These are phyloP conservation scores for Dictyostelium capitatum DNA, from an alignment of 78 protist species.

Conservation along the genomic window DNA sequence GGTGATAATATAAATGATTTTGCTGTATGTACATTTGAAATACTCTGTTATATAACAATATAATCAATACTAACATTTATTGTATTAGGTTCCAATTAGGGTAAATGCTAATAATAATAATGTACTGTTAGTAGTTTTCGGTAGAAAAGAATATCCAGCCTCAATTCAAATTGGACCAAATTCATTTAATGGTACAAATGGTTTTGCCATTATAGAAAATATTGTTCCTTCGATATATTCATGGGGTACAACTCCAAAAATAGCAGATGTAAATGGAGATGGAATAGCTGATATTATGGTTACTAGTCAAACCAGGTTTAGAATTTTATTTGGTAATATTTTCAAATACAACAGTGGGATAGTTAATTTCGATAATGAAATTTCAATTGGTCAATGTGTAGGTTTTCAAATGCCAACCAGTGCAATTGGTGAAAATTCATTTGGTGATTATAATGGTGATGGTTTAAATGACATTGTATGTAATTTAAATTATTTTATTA, in stretches of 20 bases:
- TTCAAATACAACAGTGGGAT: background rate
- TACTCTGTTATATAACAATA: too few species aligned
- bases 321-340: background rate
- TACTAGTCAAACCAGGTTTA: too few species aligned
- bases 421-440: too few species aligned
- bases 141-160: background rate
- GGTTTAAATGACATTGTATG: background rate
- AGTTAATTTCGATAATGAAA: too few species aligned
- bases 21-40: background rate
- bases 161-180: too few species aligned
- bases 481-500: background rate
- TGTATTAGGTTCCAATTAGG: too few species aligned
- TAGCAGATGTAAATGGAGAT: conserved; percentile 16
- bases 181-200: background rate
- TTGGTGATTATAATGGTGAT: conserved; percentile 9
- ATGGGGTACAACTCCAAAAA: too few species aligned
- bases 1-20: background rate
- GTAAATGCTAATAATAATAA: too few species aligned
- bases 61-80: too few species aligned
- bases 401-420: too few species aligned
- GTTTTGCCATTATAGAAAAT: background rate
- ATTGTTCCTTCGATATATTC: too few species aligned
- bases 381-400: background rate
- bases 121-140: background rate
- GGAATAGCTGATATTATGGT: background rate